Conservation (phyloP, 2,329 filamentous ascomycete species). For the Seiridium cupressi region DNA sequence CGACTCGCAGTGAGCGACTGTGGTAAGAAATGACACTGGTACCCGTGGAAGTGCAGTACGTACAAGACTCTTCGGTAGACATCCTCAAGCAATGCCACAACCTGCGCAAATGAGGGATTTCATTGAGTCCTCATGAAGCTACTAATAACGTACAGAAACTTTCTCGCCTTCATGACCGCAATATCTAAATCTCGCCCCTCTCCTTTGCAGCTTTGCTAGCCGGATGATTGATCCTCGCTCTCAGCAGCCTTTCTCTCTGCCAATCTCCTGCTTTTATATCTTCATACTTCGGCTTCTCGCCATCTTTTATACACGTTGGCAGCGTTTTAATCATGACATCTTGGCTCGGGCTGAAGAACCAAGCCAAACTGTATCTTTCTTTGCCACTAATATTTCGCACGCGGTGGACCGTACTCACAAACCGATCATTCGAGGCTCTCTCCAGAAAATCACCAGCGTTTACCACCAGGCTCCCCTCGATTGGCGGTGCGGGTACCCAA, state of each 20-base stretch:
- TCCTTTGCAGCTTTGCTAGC: constrained; percentile 10
- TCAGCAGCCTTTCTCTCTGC: constrained; percentile 10
- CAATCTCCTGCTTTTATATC: constrained; percentile 9
- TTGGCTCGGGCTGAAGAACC: constrained; percentile 46
- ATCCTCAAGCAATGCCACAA: no score
- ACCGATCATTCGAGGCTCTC: constrained; percentile 36
- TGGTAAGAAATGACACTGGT: no score
- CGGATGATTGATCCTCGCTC: constrained; percentile 10
- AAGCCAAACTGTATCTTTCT: constrained; percentile 40
- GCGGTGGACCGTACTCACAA: constrained; percentile 43
- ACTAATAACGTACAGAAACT: no score
- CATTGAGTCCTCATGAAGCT: no score
- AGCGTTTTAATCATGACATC: constrained; percentile 36
- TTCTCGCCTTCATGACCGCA: no score
- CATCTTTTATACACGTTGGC: constrained; percentile 8
- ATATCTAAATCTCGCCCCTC: constrained; percentile 9
- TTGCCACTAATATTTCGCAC: constrained; percentile 30
- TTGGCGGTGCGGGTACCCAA: constrained; percentile 39
- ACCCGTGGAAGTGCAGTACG: no score
- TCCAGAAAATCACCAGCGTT: constrained; percentile 44
- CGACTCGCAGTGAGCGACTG: no score
- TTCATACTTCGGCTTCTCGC: constrained; percentile 9
- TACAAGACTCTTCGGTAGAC: no score
- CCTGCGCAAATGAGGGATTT: no score
- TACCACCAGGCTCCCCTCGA: constrained; percentile 39